These are phyloP conservation scores for Phaffomyces antillensis DNA, from an alignment of 805 yeast genomes.

Conservation along the genomic window DNA sequence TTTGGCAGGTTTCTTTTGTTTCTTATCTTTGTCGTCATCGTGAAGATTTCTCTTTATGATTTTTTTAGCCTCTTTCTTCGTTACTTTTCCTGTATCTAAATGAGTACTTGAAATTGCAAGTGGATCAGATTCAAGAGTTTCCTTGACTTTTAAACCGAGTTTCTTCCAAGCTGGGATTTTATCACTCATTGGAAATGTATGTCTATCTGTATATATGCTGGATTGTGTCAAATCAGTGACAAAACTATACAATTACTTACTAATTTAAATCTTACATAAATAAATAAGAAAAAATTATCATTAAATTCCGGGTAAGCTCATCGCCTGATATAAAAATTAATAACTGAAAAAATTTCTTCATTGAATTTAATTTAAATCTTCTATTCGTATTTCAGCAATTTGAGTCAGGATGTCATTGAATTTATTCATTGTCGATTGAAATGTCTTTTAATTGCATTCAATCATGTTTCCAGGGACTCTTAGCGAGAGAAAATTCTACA, in stretches of 20 bases:
- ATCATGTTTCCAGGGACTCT: conserved; percentile 5
- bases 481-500: conserved; percentile 24
- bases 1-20: conserved; percentile 54
- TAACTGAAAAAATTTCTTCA: not conserved
- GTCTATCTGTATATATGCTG: not conserved
- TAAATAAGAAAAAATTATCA: not conserved
- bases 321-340: not conserved
- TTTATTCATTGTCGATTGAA: not conserved
- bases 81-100: conserved; percentile 35
- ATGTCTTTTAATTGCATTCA: not conserved
- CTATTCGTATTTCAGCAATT: conserved; percentile 22
- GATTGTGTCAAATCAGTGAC: not conserved
- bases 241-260: not conserved
- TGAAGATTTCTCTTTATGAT: conserved; percentile 23
- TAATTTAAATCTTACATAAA: not conserved
- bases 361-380: conserved; percentile 1
- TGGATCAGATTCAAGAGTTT: conserved; percentile 38
- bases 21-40: conserved; percentile 10
- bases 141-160: conserved; percentile 59
- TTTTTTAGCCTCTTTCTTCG: conserved; percentile 37
- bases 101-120: conserved; percentile 35
- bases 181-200: conserved; percentile 11
- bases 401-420: not conserved
- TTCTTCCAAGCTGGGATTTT: conserved; percentile 79
- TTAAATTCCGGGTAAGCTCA: conserved; percentile 2